Base-by-base conservation (phyloP, 2,329 filamentous ascomycete species). In the Ophidiomyces ophidiicola region DNA sequence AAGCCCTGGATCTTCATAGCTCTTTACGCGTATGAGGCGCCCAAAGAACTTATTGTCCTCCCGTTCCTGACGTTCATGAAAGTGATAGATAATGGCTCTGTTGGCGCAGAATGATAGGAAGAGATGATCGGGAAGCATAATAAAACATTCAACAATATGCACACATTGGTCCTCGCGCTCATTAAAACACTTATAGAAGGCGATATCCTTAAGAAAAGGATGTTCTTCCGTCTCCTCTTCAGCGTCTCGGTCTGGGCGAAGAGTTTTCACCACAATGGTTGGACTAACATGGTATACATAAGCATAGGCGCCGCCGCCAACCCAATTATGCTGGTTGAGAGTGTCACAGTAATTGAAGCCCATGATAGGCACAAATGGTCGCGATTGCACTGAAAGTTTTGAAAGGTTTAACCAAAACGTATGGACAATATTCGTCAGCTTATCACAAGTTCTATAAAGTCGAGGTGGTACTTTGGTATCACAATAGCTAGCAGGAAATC, bases 201-300 rank as follows among this genome's bases (percentile, higher is more conserved):
- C 18, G 26, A 46, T 43, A 37, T 44, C 45, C 36, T 21, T 36
- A 18, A 15, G 38, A 7, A 44, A 41, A 8, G 31, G 36, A 36
- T 44, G 42, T 11, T 32, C 36, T 19, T 19, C 36, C 15, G 3
- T 17, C 14, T 31, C 34, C 11, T 26, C 21, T 36, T 36, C 21
- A 19, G 39, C 15, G 32, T 36, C 36, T 18, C 19, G 35, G 33
- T 38, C n/a, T n/a, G n/a, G 31, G 20, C 14, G 32, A 46, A 42
- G 20, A 29, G 36, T 39, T 43, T 48, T 49, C 32, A 49, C 44
- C 38, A 49, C 46, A 41, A 49, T 44, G 29, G 32, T 45, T 38
- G 35, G 42, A 29, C 32, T 42, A 28, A 46, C 41, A 15, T 20
- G 31, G 40, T 45, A 45, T 32, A 47, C 24, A 41, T 28, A 21